Evolutionary conservation across 495 filamentous ascomycete genomes (phyloP).

Genomic region (Haplographium delicatum): DNA sequence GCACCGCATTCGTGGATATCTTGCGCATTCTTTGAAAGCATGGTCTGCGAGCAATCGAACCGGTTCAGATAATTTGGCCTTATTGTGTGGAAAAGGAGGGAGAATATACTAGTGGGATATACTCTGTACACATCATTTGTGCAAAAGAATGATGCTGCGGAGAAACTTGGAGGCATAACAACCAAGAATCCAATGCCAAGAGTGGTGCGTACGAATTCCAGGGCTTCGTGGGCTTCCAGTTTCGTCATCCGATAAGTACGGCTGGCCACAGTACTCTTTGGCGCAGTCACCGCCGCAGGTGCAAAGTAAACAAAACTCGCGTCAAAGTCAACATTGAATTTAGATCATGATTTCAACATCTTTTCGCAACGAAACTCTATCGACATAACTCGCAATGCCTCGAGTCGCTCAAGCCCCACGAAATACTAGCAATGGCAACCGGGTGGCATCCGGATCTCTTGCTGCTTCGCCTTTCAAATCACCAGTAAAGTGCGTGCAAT

Average conservation of each 20-base stretch:
- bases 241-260: neutral
- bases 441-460: slow-evolving; percentile 43
- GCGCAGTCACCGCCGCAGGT: neutral
- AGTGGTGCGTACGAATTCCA: neutral
- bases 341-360: neutral
- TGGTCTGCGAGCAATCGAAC: no score
- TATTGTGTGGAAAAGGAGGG: no score
- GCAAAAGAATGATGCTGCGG: no score
- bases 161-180: neutral
- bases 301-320: slow-evolving; percentile 8
- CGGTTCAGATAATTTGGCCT: no score
- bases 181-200: neutral
- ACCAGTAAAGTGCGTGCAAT: slow-evolving; percentile 47
- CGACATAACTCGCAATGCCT: slow-evolving; percentile 54
- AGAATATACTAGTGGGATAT: no score
- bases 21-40: slow-evolving; percentile 21
- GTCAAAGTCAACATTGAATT: slow-evolving; percentile 8
- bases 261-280: neutral
- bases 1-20: slow-evolving; percentile 16
- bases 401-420: slow-evolving; percentile 60
- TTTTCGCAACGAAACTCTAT: slow-evolving; percentile 9
- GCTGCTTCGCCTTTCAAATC: slow-evolving; percentile 59
- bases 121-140: no score
- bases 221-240: neutral
- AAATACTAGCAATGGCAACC: slow-evolving; percentile 34